phyloP scores from a whole-genome alignment of 1,284 basidiomycete genomes.

The Coniophora puteana region DNA sequence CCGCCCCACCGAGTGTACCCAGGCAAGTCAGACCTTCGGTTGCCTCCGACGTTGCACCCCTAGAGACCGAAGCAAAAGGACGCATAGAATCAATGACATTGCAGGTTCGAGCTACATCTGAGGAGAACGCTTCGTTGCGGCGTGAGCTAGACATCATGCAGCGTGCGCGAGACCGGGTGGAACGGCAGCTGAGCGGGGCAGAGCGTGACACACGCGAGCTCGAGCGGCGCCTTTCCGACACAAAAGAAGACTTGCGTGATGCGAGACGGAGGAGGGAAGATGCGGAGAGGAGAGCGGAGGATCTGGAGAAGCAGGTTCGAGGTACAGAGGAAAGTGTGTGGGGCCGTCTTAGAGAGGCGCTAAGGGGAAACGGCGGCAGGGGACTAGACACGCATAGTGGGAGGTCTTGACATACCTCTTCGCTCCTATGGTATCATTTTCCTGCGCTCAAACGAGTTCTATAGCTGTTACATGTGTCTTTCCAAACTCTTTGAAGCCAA shows the following conservation, averaged over 20 bases:
- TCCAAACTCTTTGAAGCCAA: no score
- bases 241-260: conserved; percentile 17
- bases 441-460: no score
- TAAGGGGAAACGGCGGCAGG: no score
- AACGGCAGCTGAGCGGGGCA: conserved; percentile 13
- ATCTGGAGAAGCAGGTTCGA: conserved; percentile 11
- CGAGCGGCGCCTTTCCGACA: conserved; percentile 13
- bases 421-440: no score
- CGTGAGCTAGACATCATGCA: conserved; percentile 16
- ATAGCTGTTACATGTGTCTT: no score
- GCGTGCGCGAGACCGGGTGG: conserved; percentile 12
- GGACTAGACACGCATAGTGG: no score
- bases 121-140: conserved; percentile 13
- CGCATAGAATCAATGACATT: conserved; percentile 21
- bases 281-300: conserved; percentile 20
- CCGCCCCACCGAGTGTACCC: no score
- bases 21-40: no score
- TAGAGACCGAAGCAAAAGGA: conserved; percentile 4
- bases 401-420: no score
- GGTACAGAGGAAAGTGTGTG: conserved; percentile 20
- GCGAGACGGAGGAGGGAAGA: conserved; percentile 20
- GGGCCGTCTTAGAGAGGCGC: no score
- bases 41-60: not conserved
- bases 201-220: conserved; percentile 19
- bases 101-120: conserved; percentile 15